Conservation (phyloP, 768 basidiomycete species). For the Boletus fagicola region DNA sequence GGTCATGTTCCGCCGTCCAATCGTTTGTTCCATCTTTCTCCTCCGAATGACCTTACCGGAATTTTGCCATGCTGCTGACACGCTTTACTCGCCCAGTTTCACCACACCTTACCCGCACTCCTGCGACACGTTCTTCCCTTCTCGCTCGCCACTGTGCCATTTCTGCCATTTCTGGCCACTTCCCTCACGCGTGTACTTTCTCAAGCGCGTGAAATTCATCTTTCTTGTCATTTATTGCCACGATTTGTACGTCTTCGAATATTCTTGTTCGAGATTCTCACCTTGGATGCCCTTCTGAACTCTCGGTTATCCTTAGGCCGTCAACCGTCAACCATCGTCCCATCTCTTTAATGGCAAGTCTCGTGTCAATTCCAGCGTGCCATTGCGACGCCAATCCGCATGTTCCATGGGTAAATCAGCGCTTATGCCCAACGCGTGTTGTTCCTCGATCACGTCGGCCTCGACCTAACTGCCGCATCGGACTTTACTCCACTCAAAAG, state of each 20-base stretch:
- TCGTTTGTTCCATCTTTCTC: constrained; percentile 42
- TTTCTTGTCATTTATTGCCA: constrained; percentile 23
- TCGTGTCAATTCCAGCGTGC: constrained; percentile 32
- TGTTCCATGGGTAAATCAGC: constrained; percentile 44
- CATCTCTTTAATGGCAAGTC: constrained; percentile 24
- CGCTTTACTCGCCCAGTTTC: constrained; percentile 42
- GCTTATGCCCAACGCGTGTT: constrained; percentile 61
- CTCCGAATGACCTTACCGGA: constrained; percentile 47
- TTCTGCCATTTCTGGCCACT: constrained; percentile 57
- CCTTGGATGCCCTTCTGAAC: constrained; percentile 12
- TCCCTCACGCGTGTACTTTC: constrained; percentile 36
- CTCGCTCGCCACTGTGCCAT: constrained; percentile 47
- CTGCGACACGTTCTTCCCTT: constrained; percentile 60
- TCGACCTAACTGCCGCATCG: constrained; percentile 51
- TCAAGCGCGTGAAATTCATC: constrained; percentile 31
- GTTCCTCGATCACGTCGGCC: constrained; percentile 65
- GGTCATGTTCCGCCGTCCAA: constrained; percentile 34
- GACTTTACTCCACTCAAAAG: constrained; percentile 72
- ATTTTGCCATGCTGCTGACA: constrained; percentile 60
- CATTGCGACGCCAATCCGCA: constrained; percentile 33
- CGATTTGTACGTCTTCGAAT: constrained; percentile 33
- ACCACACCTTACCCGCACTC: constrained; percentile 61
- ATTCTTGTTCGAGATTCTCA: constrained; percentile 31
- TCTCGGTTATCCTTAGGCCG: constrained; percentile 29
- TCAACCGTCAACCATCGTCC: constrained; percentile 15